Conservation (phyloP, 2,329 filamentous ascomycete genomes). For the Penicillium sp. region DNA sequence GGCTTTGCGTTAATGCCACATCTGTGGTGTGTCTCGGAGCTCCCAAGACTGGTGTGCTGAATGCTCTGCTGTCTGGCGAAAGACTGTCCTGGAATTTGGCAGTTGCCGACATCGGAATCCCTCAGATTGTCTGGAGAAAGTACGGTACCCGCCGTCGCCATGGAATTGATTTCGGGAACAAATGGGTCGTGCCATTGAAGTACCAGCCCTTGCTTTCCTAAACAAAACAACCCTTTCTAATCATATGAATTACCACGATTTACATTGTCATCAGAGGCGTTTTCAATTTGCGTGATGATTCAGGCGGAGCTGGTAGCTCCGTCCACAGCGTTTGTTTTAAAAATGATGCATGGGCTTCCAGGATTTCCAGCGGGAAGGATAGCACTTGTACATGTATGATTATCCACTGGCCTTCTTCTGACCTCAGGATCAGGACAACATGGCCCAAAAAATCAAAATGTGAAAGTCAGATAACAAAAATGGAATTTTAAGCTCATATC, state of each 20-base stretch:
- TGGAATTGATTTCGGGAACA: slow-evolving; percentile 82
- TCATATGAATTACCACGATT: slow-evolving; percentile 11
- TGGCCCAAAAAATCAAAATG: neutral
- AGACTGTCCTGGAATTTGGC: slow-evolving; percentile 69
- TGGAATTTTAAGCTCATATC: neutral
- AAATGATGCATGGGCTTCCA: slow-evolving; percentile 1
- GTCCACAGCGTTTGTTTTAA: slow-evolving; percentile 13
- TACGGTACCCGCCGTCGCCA: slow-evolving; percentile 77
- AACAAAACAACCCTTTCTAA: slow-evolving; percentile 6
- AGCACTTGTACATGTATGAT: slow-evolving; percentile 12
- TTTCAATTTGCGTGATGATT: slow-evolving; percentile 3
- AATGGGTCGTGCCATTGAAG: slow-evolving; percentile 76
- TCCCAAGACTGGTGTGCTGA: slow-evolving; percentile 79
- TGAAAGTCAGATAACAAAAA: neutral
- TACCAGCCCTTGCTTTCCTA: slow-evolving; percentile 38
- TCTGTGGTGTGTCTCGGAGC: slow-evolving; percentile 84
- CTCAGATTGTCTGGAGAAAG: slow-evolving; percentile 79
- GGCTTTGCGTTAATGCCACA: slow-evolving; percentile 76
- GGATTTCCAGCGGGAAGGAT: neutral
- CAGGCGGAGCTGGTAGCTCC: slow-evolving; percentile 6
- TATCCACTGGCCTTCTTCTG: neutral
- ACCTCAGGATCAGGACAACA: neutral
- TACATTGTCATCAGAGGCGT: slow-evolving; percentile 16
- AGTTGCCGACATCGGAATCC: slow-evolving; percentile 84
- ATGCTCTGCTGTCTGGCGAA: slow-evolving; percentile 66